These are phyloP conservation scores for Polysphondylium violaceum DNA, from an alignment of 78 protist species.

Conservation along the genomic window DNA sequence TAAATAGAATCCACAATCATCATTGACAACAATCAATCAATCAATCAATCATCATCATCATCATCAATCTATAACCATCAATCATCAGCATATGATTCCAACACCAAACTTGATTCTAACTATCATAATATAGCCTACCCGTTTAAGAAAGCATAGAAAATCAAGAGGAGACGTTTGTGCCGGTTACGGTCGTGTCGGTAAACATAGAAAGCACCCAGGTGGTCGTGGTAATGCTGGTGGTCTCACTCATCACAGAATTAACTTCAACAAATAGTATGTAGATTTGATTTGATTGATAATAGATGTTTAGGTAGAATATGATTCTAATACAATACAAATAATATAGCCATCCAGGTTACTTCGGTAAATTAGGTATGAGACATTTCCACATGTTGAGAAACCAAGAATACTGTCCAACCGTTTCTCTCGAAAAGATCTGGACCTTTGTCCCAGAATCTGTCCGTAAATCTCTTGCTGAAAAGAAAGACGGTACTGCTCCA, in stretches of 20 bases:
- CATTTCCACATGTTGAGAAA: constrained; percentile 93
- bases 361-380: constrained; percentile 99
- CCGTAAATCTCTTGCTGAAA: constrained; percentile 49
- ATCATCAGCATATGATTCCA: too few relatives aligned
- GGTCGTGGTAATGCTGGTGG: constrained; percentile 99
- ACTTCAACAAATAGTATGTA: constrained; percentile 94
- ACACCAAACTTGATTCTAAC: too few relatives aligned
- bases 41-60: too few relatives aligned
- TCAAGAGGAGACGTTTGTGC: constrained; percentile 84
- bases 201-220: constrained; percentile 99
- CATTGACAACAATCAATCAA: too few relatives aligned
- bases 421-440: constrained; percentile 98
- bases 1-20: too few relatives aligned
- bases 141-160: constrained; percentile 81
- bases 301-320: background rate
- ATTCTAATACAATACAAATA: background rate
- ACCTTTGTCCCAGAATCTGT: constrained; percentile 91
- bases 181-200: constrained; percentile 92
- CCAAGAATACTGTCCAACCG: constrained; percentile 90
- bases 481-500: constrained; percentile 89
- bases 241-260: constrained; percentile 97
- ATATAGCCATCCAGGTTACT: constrained; percentile 99
- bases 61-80: too few relatives aligned
- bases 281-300: background rate
- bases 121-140: constrained; percentile 55